Percentiles rank a stretch among this genome's conserved stretches.
These are phyloP conservation scores for Penicillium corylophilum DNA, from an alignment of 2,329 filamentous ascomycete species.

Conservation along the genomic window DNA sequence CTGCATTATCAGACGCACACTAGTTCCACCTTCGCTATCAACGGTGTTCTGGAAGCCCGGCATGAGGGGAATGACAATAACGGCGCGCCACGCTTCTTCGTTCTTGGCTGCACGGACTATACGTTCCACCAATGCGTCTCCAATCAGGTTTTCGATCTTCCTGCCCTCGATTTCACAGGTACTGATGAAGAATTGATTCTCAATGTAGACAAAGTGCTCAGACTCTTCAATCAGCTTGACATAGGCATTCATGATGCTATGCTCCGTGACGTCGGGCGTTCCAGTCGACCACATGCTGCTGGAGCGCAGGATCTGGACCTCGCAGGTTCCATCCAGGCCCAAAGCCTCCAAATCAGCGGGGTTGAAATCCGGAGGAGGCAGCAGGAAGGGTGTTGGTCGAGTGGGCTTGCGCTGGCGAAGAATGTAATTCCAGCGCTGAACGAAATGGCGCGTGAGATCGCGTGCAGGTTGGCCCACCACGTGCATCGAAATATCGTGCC, in stretches of 20 bases:
- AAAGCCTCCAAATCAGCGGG: slow-evolving; percentile 80
- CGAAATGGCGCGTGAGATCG: slow-evolving; percentile 92
- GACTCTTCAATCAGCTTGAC: slow-evolving; percentile 92
- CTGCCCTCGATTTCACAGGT: slow-evolving; percentile 85
- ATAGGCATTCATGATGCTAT: slow-evolving; percentile 95
- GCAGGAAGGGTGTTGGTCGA: slow-evolving; percentile 84
- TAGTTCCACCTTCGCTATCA: slow-evolving; percentile 88
- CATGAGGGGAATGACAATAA: slow-evolving; percentile 90
- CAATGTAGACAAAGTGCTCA: slow-evolving; percentile 96
- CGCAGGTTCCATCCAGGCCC: slow-evolving; percentile 88
- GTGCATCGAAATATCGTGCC: slow-evolving; percentile 98
- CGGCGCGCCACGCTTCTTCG: slow-evolving; percentile 84
- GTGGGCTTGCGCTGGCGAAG: slow-evolving; percentile 90
- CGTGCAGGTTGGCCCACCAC: slow-evolving; percentile 93
- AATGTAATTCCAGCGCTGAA: slow-evolving; percentile 97
- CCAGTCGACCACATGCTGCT: slow-evolving; percentile 90
- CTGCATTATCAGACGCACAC: slow-evolving; percentile 92
- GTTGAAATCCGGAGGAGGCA: slow-evolving; percentile 90
- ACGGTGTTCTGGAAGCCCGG: slow-evolving; percentile 99
- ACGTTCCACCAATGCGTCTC: slow-evolving; percentile 88
- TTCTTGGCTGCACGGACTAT: slow-evolving; percentile 82
- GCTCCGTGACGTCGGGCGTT: slow-evolving; percentile 76
- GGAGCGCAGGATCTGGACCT: slow-evolving; percentile 92
- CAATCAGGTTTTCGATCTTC: slow-evolving; percentile 88
- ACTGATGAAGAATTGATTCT: slow-evolving; percentile 98